Evolutionary conservation across 2,329 filamentous ascomycete genomes (phyloP), one percentile per base, ranked within the genome.

Genomic region (Fusarium tricinctum): DNA sequence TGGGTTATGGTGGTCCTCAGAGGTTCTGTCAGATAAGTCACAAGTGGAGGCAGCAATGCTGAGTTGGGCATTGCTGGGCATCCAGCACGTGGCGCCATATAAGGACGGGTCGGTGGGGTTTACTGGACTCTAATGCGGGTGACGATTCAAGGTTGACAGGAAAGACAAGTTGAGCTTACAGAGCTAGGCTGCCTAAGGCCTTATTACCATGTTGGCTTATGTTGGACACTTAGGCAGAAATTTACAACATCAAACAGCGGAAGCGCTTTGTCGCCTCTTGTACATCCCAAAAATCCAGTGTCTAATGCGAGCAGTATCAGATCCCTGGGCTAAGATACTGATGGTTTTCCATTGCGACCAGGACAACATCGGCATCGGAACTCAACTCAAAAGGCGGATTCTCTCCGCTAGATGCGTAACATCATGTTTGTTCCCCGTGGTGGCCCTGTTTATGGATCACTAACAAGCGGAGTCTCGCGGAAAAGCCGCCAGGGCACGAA

Each of bases 11-110:
- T 46, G 52, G 40, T 19, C 59, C 42, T 58, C 57, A 45, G 26
- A 53, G 45, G 42, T 39, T 50, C 42, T 53, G 42, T 15, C 49
- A 67, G 61, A 55, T 57, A 47, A 56, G 10, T 59, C 33, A 50
- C 48, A 50, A 45, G 48, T 48, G 55, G 51, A 69, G 66, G 42
- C 14, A 63, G 48, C 44, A 60, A 66, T 58, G 60, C 53, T 58
- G 60, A 64, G 61, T 66, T 72, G 61, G 70, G 71, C 61, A 67
- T 56, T 69, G 51, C 66, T 69, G 66, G 66, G 62, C 57, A 63
- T 55, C 53, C 49, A 62, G 72, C 70, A 74, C 72, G 72, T 74
- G 72, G 72, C 72, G 72, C 72, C 72, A 74, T 72, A 74, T 53
- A 62, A 68, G 71, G 63, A 47, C 58, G 48, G 56, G 70, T 68